These are phyloP conservation scores for Arachnopeziza araneosa DNA, from an alignment of 2,329 filamentous ascomycete species.

Conservation along the genomic window DNA sequence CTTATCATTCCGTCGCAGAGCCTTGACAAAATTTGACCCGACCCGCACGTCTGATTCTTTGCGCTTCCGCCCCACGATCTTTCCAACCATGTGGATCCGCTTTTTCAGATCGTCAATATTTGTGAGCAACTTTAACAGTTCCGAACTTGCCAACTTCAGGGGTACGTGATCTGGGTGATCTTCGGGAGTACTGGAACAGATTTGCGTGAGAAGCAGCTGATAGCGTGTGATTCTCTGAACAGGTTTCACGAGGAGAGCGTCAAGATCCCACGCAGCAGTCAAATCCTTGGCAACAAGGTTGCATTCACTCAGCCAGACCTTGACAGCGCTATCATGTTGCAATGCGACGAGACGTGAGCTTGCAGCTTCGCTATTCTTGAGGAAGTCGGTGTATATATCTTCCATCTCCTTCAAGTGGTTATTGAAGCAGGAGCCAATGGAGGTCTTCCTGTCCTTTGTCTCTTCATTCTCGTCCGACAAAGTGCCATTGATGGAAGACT, in stretches of 20 bases:
- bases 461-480: constrained; percentile 26
- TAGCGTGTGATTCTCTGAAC: constrained; percentile 95
- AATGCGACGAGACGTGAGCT: constrained; percentile 57
- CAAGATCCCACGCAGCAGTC: constrained; percentile 89
- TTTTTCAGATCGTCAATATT: constrained; percentile 96
- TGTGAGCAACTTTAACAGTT: constrained; percentile 61
- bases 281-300: constrained; percentile 88
- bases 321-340: constrained; percentile 57
- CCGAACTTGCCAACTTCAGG: constrained; percentile 49
- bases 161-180: constrained; percentile 77
- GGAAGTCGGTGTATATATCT: constrained; percentile 53
- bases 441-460: constrained; percentile 29
- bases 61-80: constrained; percentile 76
- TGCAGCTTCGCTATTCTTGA: constrained; percentile 58
- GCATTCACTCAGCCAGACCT: constrained; percentile 89
- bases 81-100: constrained; percentile 85
- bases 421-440: constrained; percentile 27
- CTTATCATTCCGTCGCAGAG: constrained; percentile 62
- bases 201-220: constrained; percentile 73
- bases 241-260: constrained; percentile 94
- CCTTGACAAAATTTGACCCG: constrained; percentile 67
- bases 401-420: constrained; percentile 56
- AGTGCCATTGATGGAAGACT: constrained; percentile 22
- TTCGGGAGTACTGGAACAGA: constrained; percentile 71
- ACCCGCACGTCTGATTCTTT: constrained; percentile 84